Evolutionary conservation across 805 yeast genomes (phyloP).

Genomic region (Cyberlindnera sargentensis): DNA sequence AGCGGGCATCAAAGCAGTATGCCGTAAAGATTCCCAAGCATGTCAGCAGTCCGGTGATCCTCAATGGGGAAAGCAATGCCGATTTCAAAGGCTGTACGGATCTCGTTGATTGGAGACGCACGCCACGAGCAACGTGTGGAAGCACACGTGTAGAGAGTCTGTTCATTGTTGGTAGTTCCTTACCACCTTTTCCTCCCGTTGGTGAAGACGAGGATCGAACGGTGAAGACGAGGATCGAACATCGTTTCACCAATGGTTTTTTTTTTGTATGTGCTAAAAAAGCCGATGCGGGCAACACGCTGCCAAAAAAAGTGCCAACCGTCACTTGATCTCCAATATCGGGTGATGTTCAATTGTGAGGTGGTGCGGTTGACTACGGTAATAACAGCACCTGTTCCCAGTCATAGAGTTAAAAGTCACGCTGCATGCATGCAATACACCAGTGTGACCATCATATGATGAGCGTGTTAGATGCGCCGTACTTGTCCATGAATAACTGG

Average conservation of each 20-base stretch:
- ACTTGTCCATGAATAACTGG: conserved; percentile 2
- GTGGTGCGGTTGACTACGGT: too few species aligned
- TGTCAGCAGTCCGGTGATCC: neutral
- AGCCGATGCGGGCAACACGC: too few species aligned
- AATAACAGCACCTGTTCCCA: too few species aligned
- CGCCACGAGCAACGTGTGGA: neutral
- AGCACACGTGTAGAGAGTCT: neutral
- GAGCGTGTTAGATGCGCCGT: neutral
- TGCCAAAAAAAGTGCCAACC: too few species aligned
- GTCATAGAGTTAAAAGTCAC: too few species aligned
- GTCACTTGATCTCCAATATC: too few species aligned
- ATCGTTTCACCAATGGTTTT: too few species aligned
- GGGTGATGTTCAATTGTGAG: too few species aligned
- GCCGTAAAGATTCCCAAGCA: conserved; percentile 34
- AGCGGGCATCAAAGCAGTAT: conserved; percentile 68
- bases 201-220: too few species aligned
- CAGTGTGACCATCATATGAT: neutral
- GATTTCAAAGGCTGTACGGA: neutral
- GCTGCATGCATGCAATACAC: too few species aligned
- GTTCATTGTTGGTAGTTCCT: neutral
- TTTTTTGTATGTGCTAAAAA: too few species aligned
- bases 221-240: too few species aligned
- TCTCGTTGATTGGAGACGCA: conserved; percentile 1
- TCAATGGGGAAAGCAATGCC: conserved; percentile 2
- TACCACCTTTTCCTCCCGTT: neutral